A percentile compares a stretch with the other conserved stretches of the same genome.
phyloP scores from a whole-genome alignment of 345 rosid species.

The Corymbia maculata region DNA sequence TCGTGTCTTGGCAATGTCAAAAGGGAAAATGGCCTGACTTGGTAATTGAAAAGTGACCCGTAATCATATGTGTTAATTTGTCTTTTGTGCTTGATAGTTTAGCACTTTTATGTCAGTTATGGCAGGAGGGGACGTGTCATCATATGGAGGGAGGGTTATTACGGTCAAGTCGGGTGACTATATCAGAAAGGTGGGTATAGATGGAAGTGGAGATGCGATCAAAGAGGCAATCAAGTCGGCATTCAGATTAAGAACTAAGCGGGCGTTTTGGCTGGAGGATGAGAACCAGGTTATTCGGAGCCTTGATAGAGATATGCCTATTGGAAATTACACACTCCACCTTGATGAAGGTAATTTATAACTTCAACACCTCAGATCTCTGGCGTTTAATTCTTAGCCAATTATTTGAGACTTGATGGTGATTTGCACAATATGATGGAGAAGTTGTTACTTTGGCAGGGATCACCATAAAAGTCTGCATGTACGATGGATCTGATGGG shows the following conservation, averaged over 20 bases:
- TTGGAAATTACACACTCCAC: constrained; percentile 78
- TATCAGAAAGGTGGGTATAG: constrained; percentile 83
- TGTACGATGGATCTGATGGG: not conserved
- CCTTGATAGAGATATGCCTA: constrained; percentile 92
- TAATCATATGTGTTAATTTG: not conserved
- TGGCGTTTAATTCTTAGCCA: not conserved
- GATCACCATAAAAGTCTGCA: constrained; percentile 1
- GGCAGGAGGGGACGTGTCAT: constrained; percentile 60
- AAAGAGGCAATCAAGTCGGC: constrained; percentile 81
- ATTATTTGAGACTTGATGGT: not conserved
- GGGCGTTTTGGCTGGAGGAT: constrained; percentile 98
- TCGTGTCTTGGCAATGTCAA: not conserved
- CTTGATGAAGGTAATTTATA: constrained; percentile 69
- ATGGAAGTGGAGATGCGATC: constrained; percentile 81
- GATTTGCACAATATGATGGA: not conserved
- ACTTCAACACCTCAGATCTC: not conserved
- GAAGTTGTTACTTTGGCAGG: not conserved
- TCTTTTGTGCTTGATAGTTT: not conserved
- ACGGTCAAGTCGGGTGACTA: constrained; percentile 85
- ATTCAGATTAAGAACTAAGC: constrained; percentile 74
- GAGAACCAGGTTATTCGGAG: constrained; percentile 79
- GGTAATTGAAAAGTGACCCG: not conserved
- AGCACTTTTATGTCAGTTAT: not conserved
- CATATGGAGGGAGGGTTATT: constrained; percentile 72
- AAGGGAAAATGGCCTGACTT: not conserved